These are phyloP conservation scores for Plasmodium ovale DNA, from an alignment of 169 alveolate genomes.

Conservation along the genomic window DNA sequence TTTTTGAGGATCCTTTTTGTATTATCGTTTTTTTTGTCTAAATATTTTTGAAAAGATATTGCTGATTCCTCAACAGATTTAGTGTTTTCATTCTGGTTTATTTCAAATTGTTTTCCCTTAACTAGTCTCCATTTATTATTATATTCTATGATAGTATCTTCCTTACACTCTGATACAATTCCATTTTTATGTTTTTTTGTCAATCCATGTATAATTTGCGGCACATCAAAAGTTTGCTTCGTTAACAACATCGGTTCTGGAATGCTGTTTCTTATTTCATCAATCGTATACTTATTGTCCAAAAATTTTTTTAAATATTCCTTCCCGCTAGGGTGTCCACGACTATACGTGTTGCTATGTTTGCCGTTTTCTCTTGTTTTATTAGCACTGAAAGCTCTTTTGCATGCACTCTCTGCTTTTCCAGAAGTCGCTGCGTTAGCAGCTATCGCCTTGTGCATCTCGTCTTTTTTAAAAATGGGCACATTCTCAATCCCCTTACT, in stretches of 20 bases:
- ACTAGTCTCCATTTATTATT: constrained; percentile 73
- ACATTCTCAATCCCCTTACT: no score
- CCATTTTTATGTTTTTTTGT: constrained; percentile 64
- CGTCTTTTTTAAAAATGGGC: no score
- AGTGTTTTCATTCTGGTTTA: constrained; percentile 39
- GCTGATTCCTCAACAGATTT: constrained; percentile 62
- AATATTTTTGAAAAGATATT: constrained; percentile 45
- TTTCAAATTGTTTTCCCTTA: constrained; percentile 43
- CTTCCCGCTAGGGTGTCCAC: constrained; percentile 8
- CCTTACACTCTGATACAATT: constrained; percentile 48
- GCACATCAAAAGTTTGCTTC: constrained; percentile 41
- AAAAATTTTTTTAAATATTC: constrained; percentile 21
- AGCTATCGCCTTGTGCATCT: no score
- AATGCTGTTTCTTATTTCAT: constrained; percentile 44
- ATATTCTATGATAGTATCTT: constrained; percentile 72
- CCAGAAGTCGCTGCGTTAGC: no score
- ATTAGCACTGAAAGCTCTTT: neutral
- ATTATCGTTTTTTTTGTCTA: constrained; percentile 42
- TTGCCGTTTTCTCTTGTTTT: neutral
- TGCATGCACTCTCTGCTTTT: neutral
- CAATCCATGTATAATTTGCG: constrained; percentile 61
- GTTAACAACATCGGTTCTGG: constrained; percentile 55
- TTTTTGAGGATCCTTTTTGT: constrained; percentile 37
- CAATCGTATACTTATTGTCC: constrained; percentile 22
- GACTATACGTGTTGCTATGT: neutral